These are phyloP conservation scores for Eucalyptus marginata DNA, from an alignment of 345 rosid genomes.

Conservation along the genomic window DNA sequence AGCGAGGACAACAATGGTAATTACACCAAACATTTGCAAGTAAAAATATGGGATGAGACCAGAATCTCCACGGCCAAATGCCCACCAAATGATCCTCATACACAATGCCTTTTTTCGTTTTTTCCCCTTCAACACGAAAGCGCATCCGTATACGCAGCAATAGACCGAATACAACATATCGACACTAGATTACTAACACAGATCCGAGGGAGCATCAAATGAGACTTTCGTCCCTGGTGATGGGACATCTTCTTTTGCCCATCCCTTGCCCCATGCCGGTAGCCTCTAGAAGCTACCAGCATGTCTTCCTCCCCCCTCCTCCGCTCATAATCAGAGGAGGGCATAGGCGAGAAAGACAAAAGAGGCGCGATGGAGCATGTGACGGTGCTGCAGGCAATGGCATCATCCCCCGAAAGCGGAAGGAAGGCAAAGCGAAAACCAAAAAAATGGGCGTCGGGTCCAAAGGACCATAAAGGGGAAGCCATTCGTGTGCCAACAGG, in stretches of 20 bases:
- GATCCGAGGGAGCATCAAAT: neutral
- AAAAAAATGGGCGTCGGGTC: neutral
- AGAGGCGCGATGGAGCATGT: neutral
- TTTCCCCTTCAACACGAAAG: no score
- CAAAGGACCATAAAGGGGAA: neutral
- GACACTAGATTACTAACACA: neutral
- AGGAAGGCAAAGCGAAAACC: neutral
- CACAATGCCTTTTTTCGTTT: no score
- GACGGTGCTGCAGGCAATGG: neutral
- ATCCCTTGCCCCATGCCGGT: no score
- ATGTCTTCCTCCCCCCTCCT: no score
- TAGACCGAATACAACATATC: neutral
- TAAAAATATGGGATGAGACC: no score
- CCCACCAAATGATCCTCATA: no score
- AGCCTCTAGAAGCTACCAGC: no score
- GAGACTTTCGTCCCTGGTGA: neutral
- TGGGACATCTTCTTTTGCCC: no score
- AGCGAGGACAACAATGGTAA: no score
- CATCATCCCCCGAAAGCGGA: neutral
- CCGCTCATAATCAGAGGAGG: neutral
- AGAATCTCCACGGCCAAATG: no score
- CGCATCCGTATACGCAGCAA: no score
- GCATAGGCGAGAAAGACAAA: neutral
- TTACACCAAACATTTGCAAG: no score
- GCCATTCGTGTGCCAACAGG: neutral